A percentile compares a stretch with the other conserved stretches of the same genome.
These are phyloP conservation scores for Brasilioporus rufonigricans DNA, from an alignment of 768 basidiomycete genomes.

Conservation along the genomic window DNA sequence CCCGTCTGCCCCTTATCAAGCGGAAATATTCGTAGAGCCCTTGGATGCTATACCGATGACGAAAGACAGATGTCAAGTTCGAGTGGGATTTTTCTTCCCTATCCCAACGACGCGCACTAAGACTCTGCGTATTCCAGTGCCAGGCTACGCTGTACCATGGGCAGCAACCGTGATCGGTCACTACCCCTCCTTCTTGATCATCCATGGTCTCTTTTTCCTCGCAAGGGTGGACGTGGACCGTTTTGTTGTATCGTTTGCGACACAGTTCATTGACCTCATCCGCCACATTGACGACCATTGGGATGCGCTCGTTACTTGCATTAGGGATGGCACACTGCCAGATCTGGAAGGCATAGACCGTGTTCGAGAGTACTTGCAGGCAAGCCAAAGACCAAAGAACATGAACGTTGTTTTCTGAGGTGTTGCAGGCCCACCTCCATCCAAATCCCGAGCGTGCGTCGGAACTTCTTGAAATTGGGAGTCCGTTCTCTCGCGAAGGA, in stretches of 20 bases:
- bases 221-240: background rate
- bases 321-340: slow-evolving; percentile 14
- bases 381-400: background rate
- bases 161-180: slow-evolving; percentile 13
- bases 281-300: slow-evolving; percentile 15
- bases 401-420: background rate
- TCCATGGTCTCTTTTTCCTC: slow-evolving; percentile 23
- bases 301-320: slow-evolving; percentile 15
- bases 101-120: background rate
- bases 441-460: slow-evolving; percentile 16
- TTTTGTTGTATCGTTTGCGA: background rate
- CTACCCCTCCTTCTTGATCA: slow-evolving; percentile 17
- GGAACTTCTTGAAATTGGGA: slow-evolving; percentile 13
- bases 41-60: background rate
- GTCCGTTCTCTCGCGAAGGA: slow-evolving; percentile 11
- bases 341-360: slow-evolving; percentile 10
- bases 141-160: slow-evolving; percentile 13
- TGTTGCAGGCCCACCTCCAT: slow-evolving; percentile 6
- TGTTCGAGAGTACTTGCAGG: slow-evolving; percentile 15
- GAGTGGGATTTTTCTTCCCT: background rate
- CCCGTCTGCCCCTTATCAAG: background rate
- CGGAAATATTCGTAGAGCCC: background rate
- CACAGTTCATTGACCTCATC: slow-evolving; percentile 13
- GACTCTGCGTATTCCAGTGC: background rate
- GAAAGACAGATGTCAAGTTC: background rate